Percentiles rank a stretch among this genome's conserved stretches.
Evolutionary conservation across 495 filamentous ascomycete genomes (phyloP).

Genomic region (Hypoxylon subgilvum): DNA sequence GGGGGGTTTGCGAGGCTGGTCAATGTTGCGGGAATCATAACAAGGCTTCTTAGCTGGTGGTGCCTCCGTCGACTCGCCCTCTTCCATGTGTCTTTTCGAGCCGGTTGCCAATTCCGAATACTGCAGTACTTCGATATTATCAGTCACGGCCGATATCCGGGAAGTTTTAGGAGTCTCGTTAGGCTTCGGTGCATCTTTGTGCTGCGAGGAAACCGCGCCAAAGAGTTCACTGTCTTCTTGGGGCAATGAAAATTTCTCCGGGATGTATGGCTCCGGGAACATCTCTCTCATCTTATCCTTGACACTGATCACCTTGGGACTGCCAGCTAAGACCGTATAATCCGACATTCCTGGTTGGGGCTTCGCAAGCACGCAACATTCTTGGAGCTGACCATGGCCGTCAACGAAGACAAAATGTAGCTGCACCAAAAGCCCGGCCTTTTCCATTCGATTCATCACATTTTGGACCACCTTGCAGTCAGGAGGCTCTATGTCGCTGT

Average conservation of each 20-base stretch:
- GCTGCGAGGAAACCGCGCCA: slow-evolving; percentile 30
- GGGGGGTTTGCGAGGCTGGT: slow-evolving; percentile 6
- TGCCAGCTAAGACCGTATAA: slow-evolving; percentile 9
- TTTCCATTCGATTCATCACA: slow-evolving; percentile 66
- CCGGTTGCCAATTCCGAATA: slow-evolving; percentile 22
- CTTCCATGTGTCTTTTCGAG: slow-evolving; percentile 29
- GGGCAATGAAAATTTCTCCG: slow-evolving; percentile 48
- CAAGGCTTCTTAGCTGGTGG: slow-evolving; percentile 23
- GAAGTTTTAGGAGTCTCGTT: slow-evolving; percentile 4
- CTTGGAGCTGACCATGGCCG: slow-evolving; percentile 30
- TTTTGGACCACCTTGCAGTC: slow-evolving; percentile 49
- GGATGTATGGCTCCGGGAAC: slow-evolving; percentile 51
- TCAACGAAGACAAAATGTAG: slow-evolving; percentile 66
- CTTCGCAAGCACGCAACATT: slow-evolving; percentile 37
- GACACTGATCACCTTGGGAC: slow-evolving; percentile 39
- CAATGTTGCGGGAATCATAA: slow-evolving; percentile 1
- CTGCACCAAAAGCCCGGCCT: slow-evolving; percentile 63
- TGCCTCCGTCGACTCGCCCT: slow-evolving; percentile 5
- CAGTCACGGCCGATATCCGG: slow-evolving; percentile 19
- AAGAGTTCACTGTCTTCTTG: slow-evolving; percentile 46
- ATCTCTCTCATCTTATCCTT: slow-evolving; percentile 52
- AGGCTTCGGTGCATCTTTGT: slow-evolving; percentile 17
- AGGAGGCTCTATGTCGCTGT: slow-evolving; percentile 52
- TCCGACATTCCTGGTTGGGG: background rate
- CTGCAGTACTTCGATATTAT: slow-evolving; percentile 38